A percentile compares a stretch with the other conserved stretches of the same genome.
phyloP scores from a whole-genome alignment of 225 moss, liverwort and hornwort species.

The Climacium dendroides region DNA sequence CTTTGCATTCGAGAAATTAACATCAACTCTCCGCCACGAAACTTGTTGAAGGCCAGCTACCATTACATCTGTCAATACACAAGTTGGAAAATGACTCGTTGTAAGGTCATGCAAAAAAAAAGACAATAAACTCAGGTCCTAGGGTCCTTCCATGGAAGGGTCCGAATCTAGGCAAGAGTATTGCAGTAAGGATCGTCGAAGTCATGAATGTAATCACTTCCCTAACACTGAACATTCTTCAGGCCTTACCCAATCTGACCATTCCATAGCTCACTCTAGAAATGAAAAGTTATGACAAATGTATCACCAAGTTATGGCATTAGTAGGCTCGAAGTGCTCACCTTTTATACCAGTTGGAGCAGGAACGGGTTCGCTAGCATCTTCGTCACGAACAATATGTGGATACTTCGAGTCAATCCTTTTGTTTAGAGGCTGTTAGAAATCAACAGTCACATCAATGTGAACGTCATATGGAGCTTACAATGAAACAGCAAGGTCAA shows the following conservation, averaged over 20 bases:
- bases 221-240: neutral
- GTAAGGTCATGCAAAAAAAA: neutral
- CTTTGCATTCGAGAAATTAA: constrained; percentile 11
- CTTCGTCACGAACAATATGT: constrained; percentile 32
- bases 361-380: neutral
- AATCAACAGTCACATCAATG: neutral
- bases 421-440: neutral
- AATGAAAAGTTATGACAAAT: neutral
- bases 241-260: neutral
- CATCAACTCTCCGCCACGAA: constrained; percentile 41
- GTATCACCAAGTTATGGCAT: neutral
- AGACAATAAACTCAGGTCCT: neutral
- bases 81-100: neutral
- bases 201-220: neutral
- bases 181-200: neutral
- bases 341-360: constrained; percentile 13
- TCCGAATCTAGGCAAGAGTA: neutral
- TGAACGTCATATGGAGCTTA: neutral
- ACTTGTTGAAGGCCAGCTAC: constrained; percentile 37
- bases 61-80: constrained; percentile 19
- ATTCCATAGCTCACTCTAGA: neutral
- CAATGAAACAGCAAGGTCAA: neutral
- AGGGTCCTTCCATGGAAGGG: neutral
- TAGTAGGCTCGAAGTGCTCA: neutral
- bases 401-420: constrained; percentile 5